Conservation (phyloP, 208 protist genomes). For the Trypanosoma avium region DNA sequence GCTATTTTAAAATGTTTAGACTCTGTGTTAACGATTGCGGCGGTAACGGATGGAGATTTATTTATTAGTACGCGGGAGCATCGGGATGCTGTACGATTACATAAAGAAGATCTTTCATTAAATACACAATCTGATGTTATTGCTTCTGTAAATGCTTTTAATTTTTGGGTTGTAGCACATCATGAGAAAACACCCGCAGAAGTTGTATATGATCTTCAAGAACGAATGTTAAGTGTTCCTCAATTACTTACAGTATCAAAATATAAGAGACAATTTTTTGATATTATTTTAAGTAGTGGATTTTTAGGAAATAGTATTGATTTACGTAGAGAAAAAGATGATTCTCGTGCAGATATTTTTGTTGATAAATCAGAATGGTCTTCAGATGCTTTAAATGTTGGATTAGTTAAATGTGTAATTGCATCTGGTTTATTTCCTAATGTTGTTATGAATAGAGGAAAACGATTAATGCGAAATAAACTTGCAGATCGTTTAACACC, state of each 20-base stretch:
- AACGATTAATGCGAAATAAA: slow-evolving; percentile 46
- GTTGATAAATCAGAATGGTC: slow-evolving; percentile 66
- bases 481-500: slow-evolving; percentile 39
- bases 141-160: slow-evolving; percentile 87
- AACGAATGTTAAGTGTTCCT: slow-evolving; percentile 61
- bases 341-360: slow-evolving; percentile 38
- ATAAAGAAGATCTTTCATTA: slow-evolving; percentile 76
- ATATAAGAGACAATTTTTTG: slow-evolving; percentile 77
- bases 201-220: slow-evolving; percentile 42
- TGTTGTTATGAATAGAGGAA: slow-evolving; percentile 53
- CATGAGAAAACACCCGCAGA: slow-evolving; percentile 36
- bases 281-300: slow-evolving; percentile 48
- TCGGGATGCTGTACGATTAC: slow-evolving; percentile 50
- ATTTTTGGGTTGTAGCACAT: slow-evolving; percentile 76
- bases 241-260: slow-evolving; percentile 53
- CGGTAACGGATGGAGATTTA: slow-evolving; percentile 53
- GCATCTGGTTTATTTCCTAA: slow-evolving; percentile 65
- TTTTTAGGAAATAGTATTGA: slow-evolving; percentile 34
- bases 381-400: slow-evolving; percentile 50
- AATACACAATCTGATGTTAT: slow-evolving; percentile 83
- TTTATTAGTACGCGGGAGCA: slow-evolving; percentile 60
- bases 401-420: slow-evolving; percentile 67
- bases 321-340: neutral
- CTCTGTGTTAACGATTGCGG: slow-evolving; percentile 93
- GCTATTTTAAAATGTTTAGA: slow-evolving; percentile 92